Conservation (phyloP, 371 early-diverging fungal species). For the Apophysomyces sp. region DNA sequence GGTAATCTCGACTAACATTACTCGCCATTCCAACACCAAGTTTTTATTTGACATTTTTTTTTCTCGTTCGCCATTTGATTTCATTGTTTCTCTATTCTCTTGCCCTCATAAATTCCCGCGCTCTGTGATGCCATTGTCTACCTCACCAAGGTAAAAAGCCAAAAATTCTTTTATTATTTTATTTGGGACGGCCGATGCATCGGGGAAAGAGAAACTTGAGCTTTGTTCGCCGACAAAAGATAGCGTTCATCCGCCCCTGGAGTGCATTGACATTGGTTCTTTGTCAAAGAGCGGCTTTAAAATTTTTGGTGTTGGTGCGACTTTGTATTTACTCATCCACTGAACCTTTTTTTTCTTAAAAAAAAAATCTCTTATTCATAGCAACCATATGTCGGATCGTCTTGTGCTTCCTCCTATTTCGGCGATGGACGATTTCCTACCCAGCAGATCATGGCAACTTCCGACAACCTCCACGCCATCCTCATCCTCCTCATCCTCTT, state of each 20-base stretch:
- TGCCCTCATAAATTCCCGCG: not conserved
- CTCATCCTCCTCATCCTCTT: not conserved
- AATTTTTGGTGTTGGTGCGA: not conserved
- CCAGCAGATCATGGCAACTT: not conserved
- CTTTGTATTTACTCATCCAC: not conserved
- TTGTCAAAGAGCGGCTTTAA: conserved; percentile 4
- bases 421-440: conserved; percentile 14
- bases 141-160: not conserved
- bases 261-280: conserved; percentile 3
- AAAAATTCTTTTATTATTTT: not conserved
- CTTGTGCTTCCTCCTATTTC: conserved; percentile 15
- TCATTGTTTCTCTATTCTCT: not conserved
- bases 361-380: not conserved
- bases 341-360: not conserved
- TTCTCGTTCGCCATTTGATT: not conserved
- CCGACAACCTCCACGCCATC: not conserved
- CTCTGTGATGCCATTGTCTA: not conserved
- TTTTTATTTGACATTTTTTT: not conserved
- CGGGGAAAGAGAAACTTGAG: not conserved
- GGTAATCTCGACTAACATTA: not conserved
- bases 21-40: not conserved
- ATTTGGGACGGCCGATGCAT: not conserved
- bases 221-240: not conserved
- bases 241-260: conserved; percentile 2
- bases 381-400: not conserved